phyloP scores from a whole-genome alignment of 1,139 yeast genomes.

The Pichia sp. region DNA sequence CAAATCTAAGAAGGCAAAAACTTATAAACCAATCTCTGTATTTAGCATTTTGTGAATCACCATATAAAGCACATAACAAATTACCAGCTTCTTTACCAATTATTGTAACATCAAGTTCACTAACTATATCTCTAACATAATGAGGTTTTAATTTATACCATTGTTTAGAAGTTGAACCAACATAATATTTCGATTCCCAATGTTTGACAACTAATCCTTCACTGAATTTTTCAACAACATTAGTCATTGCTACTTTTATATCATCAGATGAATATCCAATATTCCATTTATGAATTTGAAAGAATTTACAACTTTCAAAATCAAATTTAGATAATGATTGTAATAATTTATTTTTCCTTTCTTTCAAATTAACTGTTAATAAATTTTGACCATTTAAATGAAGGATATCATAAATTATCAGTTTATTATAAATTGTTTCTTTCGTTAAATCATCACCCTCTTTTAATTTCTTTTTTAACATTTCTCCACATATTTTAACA shows the following conservation, averaged over 20 bases:
- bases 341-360: constrained; percentile 8
- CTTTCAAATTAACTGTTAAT: constrained; percentile 6
- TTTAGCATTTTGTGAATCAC: constrained; percentile 32
- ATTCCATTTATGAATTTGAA: constrained; percentile 43
- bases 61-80: constrained; percentile 12
- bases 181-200: constrained; percentile 49
- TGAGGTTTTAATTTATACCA: constrained; percentile 95
- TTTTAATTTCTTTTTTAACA: not conserved
- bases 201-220: constrained; percentile 84
- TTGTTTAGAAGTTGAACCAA: constrained; percentile 51
- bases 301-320: constrained; percentile 39
- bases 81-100: constrained; percentile 51
- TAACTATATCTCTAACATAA: constrained; percentile 80
- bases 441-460: constrained; percentile 1
- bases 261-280: constrained; percentile 42
- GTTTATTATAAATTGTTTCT: constrained; percentile 5
- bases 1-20: constrained; percentile 81
- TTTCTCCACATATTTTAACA: constrained; percentile 14
- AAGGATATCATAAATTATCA: constrained; percentile 45
- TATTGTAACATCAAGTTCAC: constrained; percentile 70
- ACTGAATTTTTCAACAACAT: constrained; percentile 56
- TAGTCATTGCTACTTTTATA: constrained; percentile 49
- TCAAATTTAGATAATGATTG: constrained; percentile 2
- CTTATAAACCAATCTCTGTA: constrained; percentile 38
- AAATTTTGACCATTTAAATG: constrained; percentile 11